Base-by-base conservation (phyloP, 257 asterid species). In the Primulina eburnea region DNA sequence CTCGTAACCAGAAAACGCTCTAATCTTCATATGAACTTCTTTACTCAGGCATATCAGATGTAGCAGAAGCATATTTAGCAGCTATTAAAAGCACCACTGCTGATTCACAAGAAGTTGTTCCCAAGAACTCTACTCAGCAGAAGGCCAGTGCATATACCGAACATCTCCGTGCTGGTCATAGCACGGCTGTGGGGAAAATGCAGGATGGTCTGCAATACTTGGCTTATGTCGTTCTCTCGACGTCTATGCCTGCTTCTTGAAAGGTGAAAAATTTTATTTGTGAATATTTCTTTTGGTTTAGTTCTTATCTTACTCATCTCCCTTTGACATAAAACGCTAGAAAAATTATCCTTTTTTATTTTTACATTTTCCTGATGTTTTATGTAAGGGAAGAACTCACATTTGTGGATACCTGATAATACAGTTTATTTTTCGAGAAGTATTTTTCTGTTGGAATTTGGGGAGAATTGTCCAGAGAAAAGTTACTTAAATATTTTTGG, bases 191-290 rank as follows among this genome's bases (percentile, higher is more conserved):
- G 73, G 86, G 88, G 21, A 93, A 86, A 79, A 72, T 93, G 83
- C 89, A 89, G 82, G 99, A 93, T 8, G 97, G 97, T 60, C 88
- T 93, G 61, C 96, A 79, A 16, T 87, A 74, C 65, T 78, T 93
- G 78, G 81, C 92, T 7, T 86, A 82, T 75, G 76, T 93, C 52
- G 85, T 93, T 65, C 71, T 90, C 75, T 82, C 94, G 34, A 81
- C 90, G 72, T 84, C 98, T 60, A 82, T 93, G 88, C 88, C 97
- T 69, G 70, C 87, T 69, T 83, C 86, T 76, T 87, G 85, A 85
- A 68, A 66, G 47, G 52, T 6, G 1, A 34, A 33, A 64, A 32
- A 0, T 12, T 43, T 43, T 4, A 43, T 43, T 14, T 43, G 55
- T 43, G 55, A 43, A 43, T 43, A 43, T 43, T 43, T 43, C 7